Percentiles rank a stretch among this genome's conserved stretches.
phyloP scores from a whole-genome alignment of 73 alveolate genomes.

The Symbiodinium pilosum region DNA sequence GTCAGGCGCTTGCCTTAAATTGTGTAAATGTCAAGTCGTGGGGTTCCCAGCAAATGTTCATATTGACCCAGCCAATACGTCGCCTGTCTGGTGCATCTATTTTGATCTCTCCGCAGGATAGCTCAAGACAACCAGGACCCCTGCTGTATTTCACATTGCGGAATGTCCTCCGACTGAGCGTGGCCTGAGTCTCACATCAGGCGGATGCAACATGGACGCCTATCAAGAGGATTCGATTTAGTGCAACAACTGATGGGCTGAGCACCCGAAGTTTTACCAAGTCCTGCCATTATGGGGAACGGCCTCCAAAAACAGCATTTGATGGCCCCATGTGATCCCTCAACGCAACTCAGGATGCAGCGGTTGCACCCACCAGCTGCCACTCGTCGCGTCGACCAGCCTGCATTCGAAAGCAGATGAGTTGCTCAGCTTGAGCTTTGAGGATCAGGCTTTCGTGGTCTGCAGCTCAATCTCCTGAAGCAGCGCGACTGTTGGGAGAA shows the following conservation, averaged over 20 bases:
- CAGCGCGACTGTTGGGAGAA: slow-evolving; percentile 1
- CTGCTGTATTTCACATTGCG: slow-evolving; percentile 40
- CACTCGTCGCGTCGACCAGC: slow-evolving; percentile 79
- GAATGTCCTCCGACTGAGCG: slow-evolving; percentile 39
- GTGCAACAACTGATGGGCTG: too few species aligned
- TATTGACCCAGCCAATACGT: too few species aligned
- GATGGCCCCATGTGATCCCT: background rate
- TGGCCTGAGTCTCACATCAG: background rate
- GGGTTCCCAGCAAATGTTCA: too few species aligned
- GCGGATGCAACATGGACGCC: too few species aligned
- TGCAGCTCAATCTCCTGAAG: slow-evolving; percentile 19
- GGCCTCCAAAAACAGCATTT: too few species aligned
- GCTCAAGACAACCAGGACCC: background rate
- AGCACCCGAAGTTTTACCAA: too few species aligned
- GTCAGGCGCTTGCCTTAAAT: too few species aligned
- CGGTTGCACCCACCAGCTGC: slow-evolving; percentile 77
- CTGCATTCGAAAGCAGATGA: background rate
- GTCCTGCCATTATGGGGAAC: too few species aligned
- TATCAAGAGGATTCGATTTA: too few species aligned
- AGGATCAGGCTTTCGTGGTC: slow-evolving; percentile 25
- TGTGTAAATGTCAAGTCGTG: too few species aligned
- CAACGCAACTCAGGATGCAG: background rate
- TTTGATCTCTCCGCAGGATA: too few species aligned
- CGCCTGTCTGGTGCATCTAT: too few species aligned
- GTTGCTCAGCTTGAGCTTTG: background rate